A percentile compares a stretch with the other conserved stretches of the same genome.
phyloP scores from a whole-genome alignment of 2,329 filamentous ascomycete genomes.

The Arthrinium puccinioides region DNA sequence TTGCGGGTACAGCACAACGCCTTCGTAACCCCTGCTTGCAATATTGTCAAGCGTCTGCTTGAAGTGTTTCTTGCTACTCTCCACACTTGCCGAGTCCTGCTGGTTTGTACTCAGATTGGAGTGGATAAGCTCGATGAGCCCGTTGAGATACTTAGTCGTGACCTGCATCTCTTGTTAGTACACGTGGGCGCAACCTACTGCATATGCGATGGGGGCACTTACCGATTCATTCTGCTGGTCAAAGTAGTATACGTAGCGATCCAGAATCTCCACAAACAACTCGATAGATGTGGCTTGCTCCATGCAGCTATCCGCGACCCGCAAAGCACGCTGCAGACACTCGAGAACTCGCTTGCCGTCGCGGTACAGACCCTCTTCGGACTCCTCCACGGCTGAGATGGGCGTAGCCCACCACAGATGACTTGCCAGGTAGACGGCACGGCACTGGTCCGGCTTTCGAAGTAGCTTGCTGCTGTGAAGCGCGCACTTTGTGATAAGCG shows the following conservation, averaged over 20 bases:
- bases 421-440: conserved; percentile 91
- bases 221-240: conserved; percentile 97
- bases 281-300: conserved; percentile 96
- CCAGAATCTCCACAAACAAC: conserved; percentile 95
- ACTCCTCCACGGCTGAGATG: conserved; percentile 66
- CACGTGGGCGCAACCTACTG: neutral
- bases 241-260: conserved; percentile 98
- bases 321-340: conserved; percentile 87
- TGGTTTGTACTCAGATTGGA: conserved; percentile 86
- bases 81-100: conserved; percentile 72
- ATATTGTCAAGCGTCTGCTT: conserved; percentile 94
- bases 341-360: conserved; percentile 96
- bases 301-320: conserved; percentile 98
- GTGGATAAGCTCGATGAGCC: conserved; percentile 95
- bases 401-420: conserved; percentile 98
- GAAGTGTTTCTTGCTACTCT: conserved; percentile 90
- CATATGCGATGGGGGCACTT: conserved; percentile 18
- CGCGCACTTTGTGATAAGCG: conserved; percentile 94
- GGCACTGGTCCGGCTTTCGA: conserved; percentile 96
- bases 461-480: conserved; percentile 94
- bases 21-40: conserved; percentile 83
- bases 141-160: conserved; percentile 96
- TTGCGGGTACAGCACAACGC: conserved; percentile 66
- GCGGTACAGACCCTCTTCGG: conserved; percentile 77
- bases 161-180: conserved; percentile 37